These are phyloP conservation scores for Candida sakaeoensis DNA, from an alignment of 805 yeast species.

Conservation along the genomic window DNA sequence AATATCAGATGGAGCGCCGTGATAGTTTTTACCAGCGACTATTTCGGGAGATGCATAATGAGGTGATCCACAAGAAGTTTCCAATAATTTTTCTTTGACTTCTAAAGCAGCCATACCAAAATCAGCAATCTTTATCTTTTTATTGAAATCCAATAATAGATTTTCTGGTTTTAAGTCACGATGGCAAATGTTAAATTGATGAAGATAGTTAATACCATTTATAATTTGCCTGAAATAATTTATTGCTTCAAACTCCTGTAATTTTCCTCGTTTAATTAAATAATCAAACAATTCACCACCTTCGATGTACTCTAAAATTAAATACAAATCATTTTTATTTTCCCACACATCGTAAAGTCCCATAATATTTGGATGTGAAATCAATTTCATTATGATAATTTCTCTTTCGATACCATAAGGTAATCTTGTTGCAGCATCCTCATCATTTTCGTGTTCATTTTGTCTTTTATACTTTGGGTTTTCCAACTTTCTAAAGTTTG, in stretches of 20 bases:
- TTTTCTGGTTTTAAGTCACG: slow-evolving; percentile 85
- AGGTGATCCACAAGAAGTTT: slow-evolving; percentile 97
- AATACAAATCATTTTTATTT: slow-evolving; percentile 73
- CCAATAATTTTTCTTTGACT: slow-evolving; percentile 72
- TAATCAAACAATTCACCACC: slow-evolving; percentile 96
- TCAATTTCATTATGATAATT: slow-evolving; percentile 78
- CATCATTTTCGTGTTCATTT: slow-evolving; percentile 30
- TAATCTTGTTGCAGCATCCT: slow-evolving; percentile 41
- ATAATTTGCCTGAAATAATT: slow-evolving; percentile 85
- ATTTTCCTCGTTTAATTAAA: slow-evolving; percentile 80
- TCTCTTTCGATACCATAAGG: slow-evolving; percentile 87
- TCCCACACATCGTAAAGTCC: slow-evolving; percentile 86
- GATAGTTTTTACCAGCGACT: slow-evolving; percentile 91
- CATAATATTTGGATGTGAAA: slow-evolving; percentile 75
- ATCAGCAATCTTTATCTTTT: slow-evolving; percentile 93
- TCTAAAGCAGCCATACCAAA: slow-evolving; percentile 99
- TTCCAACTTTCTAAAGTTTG: slow-evolving; percentile 52
- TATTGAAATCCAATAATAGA: slow-evolving; percentile 71
- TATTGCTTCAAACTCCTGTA: slow-evolving; percentile 87
- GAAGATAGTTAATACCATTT: slow-evolving; percentile 79
- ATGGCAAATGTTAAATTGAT: slow-evolving; percentile 82
- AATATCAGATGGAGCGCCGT: slow-evolving; percentile 94
- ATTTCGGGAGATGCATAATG: slow-evolving; percentile 98
- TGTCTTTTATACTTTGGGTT: slow-evolving; percentile 42
- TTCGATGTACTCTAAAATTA: slow-evolving; percentile 92